Evolutionary conservation across 108 stramenopile genomes (phyloP), one percentile per base, ranked within the genome.

Genomic region (Cafeteria roenbergensis): DNA sequence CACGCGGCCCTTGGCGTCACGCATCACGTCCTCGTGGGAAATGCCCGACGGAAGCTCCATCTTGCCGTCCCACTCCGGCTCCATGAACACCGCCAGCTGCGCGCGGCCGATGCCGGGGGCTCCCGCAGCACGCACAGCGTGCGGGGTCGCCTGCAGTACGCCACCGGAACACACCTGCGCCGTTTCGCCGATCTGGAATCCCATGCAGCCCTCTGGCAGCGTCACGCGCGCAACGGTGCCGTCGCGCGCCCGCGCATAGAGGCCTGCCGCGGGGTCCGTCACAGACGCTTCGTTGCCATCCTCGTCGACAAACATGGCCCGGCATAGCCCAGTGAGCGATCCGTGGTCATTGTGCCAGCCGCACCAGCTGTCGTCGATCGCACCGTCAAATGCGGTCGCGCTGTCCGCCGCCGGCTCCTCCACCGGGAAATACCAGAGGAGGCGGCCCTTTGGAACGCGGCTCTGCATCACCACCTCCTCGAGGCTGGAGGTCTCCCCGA

Each of bases 91-190:
- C 17, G 80, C 80, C 24, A 78, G 75, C 21, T 78, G 51, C 29
- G 79, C 80, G 27, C 80, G 72, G 50, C 73, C 71, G 37, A 76
- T 37, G 2, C 67, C 73, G 55, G 28, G 9, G 2, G 9, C 50
- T 14, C 37, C 27, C 28, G 35, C 57, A 2, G 62, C 36, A 29
- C 59, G 59, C 37, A 84, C 87, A 70, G 68, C 86, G 66, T 93
- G 94, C n/a, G 91, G 94, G 26, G 92, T 95, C 12, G 91, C 94
- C 62, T 81, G 84, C 22, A 96, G 76, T 22, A 64, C 71, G 8
- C 92, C 91, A 22, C 88, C 89, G n/a, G 87, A 84, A 66, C 88
- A 86, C 25, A 96, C 78, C 69, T 96, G 90, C 12, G 86, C 78
- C 0, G 91, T 86, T 87, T 67, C 91, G 0, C 83, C 93, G 28